These are phyloP conservation scores for Mucor sp. DNA, from an alignment of 371 early-diverging fungal species.

Conservation along the genomic window DNA sequence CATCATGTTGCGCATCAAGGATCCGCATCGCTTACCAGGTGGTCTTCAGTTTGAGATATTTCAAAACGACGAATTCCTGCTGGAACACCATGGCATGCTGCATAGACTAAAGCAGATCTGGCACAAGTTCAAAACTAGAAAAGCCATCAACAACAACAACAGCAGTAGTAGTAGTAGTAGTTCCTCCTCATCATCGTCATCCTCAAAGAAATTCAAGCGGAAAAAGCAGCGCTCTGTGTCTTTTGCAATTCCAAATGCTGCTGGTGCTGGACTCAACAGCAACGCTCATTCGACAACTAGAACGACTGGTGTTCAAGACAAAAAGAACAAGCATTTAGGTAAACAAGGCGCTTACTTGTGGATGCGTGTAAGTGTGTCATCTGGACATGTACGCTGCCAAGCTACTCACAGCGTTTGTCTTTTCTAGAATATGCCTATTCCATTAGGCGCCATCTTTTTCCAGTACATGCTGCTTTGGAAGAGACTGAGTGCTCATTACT, in stretches of 20 bases:
- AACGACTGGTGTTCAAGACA: not conserved
- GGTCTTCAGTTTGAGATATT: constrained; percentile 53
- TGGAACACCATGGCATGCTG: constrained; percentile 26
- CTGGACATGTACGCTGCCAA: not conserved
- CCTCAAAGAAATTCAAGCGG: not conserved
- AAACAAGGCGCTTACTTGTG: constrained; percentile 33
- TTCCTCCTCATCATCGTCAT: not conserved
- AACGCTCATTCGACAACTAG: not conserved
- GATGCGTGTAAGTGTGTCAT: constrained; percentile 29
- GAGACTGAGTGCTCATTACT: constrained; percentile 60
- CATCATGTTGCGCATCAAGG: constrained; percentile 84
- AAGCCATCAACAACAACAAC: not conserved
- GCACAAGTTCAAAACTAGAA: not conserved
- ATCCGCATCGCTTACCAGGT: constrained; percentile 86
- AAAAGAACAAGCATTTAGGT: not conserved
- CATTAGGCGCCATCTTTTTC: constrained; percentile 62
- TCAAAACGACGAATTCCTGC: constrained; percentile 35
- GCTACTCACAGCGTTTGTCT: not conserved
- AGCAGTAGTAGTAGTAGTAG: too few species aligned
- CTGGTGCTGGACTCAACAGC: not conserved
- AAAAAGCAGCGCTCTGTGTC: constrained; percentile 7
- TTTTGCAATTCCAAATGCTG: not conserved
- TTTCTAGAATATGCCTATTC: constrained; percentile 57
- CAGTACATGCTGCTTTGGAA: constrained; percentile 67
- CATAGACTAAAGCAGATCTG: constrained; percentile 12